Conservation (phyloP, 495 filamentous ascomycete species). For the Xeromyces bisporus region DNA sequence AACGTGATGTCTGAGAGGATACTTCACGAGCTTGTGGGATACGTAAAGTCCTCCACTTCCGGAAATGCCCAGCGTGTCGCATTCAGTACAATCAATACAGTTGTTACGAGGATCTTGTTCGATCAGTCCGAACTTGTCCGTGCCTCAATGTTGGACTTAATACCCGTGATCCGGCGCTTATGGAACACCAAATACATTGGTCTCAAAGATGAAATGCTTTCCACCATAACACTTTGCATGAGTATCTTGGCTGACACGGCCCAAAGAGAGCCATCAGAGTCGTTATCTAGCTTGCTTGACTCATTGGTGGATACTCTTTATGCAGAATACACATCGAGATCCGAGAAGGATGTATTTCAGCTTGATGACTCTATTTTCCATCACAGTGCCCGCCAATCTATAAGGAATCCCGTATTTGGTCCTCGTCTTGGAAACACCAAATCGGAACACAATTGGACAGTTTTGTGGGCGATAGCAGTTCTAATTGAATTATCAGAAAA, state of each 20-base stretch:
- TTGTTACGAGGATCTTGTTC: constrained; percentile 45
- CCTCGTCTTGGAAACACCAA: constrained; percentile 24
- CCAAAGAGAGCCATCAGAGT: constrained; percentile 15
- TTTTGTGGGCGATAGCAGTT: constrained; percentile 24
- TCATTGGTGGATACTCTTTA: constrained; percentile 45
- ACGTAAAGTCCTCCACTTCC: constrained; percentile 44
- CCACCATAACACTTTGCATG: constrained; percentile 46
- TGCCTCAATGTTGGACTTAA: constrained; percentile 35
- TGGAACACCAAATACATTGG: constrained; percentile 51
- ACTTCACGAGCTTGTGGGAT: constrained; percentile 37
- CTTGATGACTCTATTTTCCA: constrained; percentile 53
- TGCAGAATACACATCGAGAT: constrained; percentile 53
- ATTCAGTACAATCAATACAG: constrained; percentile 56
- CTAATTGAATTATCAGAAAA: constrained; percentile 18
- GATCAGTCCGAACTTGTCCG: constrained; percentile 48
- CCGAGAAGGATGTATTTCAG: constrained; percentile 56
- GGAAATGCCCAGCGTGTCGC: constrained; percentile 50
- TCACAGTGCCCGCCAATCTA: constrained; percentile 10
- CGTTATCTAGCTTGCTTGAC: constrained; percentile 21
- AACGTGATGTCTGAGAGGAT: constrained; percentile 39
- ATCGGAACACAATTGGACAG: constrained; percentile 33
- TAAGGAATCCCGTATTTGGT: constrained; percentile 14
- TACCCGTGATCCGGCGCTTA: constrained; percentile 53
- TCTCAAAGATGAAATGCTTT: constrained; percentile 55
- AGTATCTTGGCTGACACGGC: constrained; percentile 14